phyloP scores from a whole-genome alignment of 495 filamentous ascomycete species.

The Lepraria neglecta region DNA sequence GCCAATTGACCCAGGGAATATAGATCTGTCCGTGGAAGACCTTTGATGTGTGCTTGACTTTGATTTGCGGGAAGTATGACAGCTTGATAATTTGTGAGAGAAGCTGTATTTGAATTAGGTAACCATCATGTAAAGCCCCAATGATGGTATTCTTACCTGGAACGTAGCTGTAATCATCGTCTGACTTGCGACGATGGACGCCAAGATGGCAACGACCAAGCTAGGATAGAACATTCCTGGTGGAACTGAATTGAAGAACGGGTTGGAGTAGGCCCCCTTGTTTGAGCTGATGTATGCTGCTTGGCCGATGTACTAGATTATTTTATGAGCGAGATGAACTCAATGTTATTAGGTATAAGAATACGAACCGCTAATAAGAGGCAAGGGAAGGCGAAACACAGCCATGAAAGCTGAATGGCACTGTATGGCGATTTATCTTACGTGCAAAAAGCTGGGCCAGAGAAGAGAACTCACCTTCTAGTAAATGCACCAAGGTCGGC shows the following conservation, averaged over 20 bases:
- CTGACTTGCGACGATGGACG: slow-evolving; percentile 69
- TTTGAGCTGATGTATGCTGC: slow-evolving; percentile 61
- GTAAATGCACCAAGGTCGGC: slow-evolving; percentile 68
- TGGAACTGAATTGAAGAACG: slow-evolving; percentile 63
- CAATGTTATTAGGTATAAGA: neutral
- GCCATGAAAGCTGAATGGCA: slow-evolving; percentile 61
- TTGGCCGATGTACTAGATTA: slow-evolving; percentile 56
- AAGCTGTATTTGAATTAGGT: slow-evolving; percentile 38
- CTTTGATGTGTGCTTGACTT: slow-evolving; percentile 58
- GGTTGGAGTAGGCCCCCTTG: slow-evolving; percentile 59
- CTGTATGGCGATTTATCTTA: slow-evolving; percentile 19
- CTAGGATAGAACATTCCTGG: slow-evolving; percentile 61
- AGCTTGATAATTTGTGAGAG: slow-evolving; percentile 67
- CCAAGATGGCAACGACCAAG: slow-evolving; percentile 59
- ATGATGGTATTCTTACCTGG: slow-evolving; percentile 29
- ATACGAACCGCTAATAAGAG: slow-evolving; percentile 50
- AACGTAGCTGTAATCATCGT: slow-evolving; percentile 73
- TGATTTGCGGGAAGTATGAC: slow-evolving; percentile 69
- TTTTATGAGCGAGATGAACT: neutral
- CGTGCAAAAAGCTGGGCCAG: neutral
- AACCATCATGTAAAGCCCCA: neutral
- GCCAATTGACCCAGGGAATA: slow-evolving; percentile 65
- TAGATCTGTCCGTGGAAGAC: slow-evolving; percentile 66
- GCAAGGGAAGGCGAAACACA: slow-evolving; percentile 58
- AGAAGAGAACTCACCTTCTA: slow-evolving; percentile 28